Evolutionary conservation across 2,329 filamentous ascomycete genomes (phyloP), one percentile per base, ranked within the genome.

Genomic region (Ophioceras dolichostomum): DNA sequence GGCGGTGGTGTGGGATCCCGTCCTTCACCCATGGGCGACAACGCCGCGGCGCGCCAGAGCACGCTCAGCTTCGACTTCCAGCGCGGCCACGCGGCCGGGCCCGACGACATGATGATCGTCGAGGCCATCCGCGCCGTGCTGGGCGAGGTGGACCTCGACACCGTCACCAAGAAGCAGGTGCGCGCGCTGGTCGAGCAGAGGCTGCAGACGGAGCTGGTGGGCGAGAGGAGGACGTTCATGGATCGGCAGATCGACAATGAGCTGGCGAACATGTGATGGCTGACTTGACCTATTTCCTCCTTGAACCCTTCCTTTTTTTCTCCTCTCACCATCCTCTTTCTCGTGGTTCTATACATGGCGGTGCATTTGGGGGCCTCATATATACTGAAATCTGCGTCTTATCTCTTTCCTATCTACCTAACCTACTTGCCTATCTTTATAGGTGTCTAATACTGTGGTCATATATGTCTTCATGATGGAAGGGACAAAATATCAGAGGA

Each of bases 141-240:
- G 43, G 63, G 70, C 13, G 89, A 95, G 51, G 87, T 95, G 1
- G 89, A 98, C 57, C 68, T 98, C 30, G 91, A 98, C 56, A 89
- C 74, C n/a, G 85, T 96, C 34, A 98, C 91, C 6, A 98, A 96
- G 77, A 98, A 98, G 66, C 89, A 96, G 63, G 81, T 91, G 39
- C 73, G 84, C 36, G 88, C 84, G 4, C 70, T 96, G 32, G 87
- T 94, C 10, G 91, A 98, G 64, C 87, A 95, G 65, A 76, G 88
- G 50, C 62, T 98, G 43, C 89, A 95, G 64, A 89, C 83, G 4
- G 87, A 94, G 56, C 69, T 96, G 40, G 69, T 74, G 1, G 88
- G 87, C 17, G 88, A 95, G 59, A 80, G 86, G 57, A 78, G 83
- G 55, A 78, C 79, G 13, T 96, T 94, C 63, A 76, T 96, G 65